A percentile compares a stretch with the other conserved stretches of the same genome.
phyloP scores from a whole-genome alignment of 108 stramenopile genomes.

The Nitzschia putrida region DNA sequence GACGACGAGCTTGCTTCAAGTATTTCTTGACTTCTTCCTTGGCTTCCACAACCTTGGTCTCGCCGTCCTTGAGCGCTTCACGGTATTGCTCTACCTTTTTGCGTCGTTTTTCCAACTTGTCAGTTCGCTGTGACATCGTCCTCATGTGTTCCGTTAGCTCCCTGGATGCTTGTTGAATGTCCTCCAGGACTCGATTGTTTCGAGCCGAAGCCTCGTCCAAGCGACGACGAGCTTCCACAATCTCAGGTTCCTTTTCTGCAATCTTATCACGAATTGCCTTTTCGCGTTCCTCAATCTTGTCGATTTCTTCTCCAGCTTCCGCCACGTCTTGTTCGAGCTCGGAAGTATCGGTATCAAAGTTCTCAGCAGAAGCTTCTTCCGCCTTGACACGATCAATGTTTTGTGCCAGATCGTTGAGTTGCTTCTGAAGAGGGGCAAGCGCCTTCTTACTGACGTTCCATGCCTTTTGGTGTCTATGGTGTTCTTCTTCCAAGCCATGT shows the following conservation, averaged over 20 bases:
- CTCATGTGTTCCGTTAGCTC: constrained; percentile 56
- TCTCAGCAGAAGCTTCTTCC: constrained; percentile 56
- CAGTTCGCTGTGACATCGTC: constrained; percentile 46
- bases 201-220: constrained; percentile 66
- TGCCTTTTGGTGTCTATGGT: constrained; percentile 27
- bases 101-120: constrained; percentile 49
- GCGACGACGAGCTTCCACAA: constrained; percentile 44
- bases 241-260: constrained; percentile 43
- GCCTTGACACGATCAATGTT: constrained; percentile 46
- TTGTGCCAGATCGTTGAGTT: constrained; percentile 37
- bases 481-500: constrained; percentile 32
- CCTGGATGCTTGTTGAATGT: constrained; percentile 57
- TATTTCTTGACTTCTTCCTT: constrained; percentile 14
- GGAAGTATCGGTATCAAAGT: constrained; percentile 73
- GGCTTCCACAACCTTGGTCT: constrained; percentile 24
- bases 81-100: constrained; percentile 60
- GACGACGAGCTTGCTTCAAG: constrained; percentile 15
- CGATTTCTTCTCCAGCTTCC: constrained; percentile 52
- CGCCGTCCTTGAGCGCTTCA: constrained; percentile 34
- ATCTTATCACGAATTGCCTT: constrained; percentile 41
- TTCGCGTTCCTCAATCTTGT: constrained; percentile 46
- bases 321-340: constrained; percentile 68
- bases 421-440: constrained; percentile 28
- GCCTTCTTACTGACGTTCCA: constrained; percentile 57
- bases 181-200: constrained; percentile 66